Evolutionary conservation across 148 eudicot genomes (phyloP), one percentile per base, ranked within the genome.

Genomic region (Cornus suecica): DNA sequence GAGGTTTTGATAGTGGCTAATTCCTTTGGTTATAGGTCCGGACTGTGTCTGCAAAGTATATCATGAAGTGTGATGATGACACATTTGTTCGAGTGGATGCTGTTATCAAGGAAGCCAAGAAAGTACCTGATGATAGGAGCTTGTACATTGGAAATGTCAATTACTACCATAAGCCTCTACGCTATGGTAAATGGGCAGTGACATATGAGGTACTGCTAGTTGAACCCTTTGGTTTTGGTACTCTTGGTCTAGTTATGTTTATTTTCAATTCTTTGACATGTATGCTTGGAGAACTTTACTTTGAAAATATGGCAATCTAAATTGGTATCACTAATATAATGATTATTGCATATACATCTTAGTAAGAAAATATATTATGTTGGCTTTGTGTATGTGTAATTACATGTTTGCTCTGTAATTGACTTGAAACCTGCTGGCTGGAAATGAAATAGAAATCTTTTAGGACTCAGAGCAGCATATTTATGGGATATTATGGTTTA

Each of bases 11-110:
- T 78, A 5, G 15, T 73, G 32, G 45, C 25, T 2, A 45, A 63
- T 41, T 41, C 27, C 48, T 32, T 62, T 63, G 65, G 42, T 74
- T 20, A 45, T 80, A 94, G 98, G 90, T 90, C 65, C 89, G 87
- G 37, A 88, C 88, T 23, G 90, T 88, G 52, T 83, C 84, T 67
- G 98, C 97, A n/a, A 94, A 89, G 67, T 83, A 88, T 74, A 88
- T 92, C 24, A 94, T 94, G 98, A 94, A 94, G 87, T 87, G 98
- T 69, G 98, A 94, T 74, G 98, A 94, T 70, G 98, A 94, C 77
- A 92, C 98, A 22, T 94, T 92, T 84, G 92, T 94, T 66, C 82
- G 96, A 29, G 85, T 92, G 68, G 98, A 94, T 76, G 94, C 86
- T 10, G 84, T 94, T 31, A 69, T 90, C 64, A 79, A 83, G 31